These are phyloP conservation scores for Closterium sp. DNA, from an alignment of 139 green algal genomes.

Conservation along the genomic window DNA sequence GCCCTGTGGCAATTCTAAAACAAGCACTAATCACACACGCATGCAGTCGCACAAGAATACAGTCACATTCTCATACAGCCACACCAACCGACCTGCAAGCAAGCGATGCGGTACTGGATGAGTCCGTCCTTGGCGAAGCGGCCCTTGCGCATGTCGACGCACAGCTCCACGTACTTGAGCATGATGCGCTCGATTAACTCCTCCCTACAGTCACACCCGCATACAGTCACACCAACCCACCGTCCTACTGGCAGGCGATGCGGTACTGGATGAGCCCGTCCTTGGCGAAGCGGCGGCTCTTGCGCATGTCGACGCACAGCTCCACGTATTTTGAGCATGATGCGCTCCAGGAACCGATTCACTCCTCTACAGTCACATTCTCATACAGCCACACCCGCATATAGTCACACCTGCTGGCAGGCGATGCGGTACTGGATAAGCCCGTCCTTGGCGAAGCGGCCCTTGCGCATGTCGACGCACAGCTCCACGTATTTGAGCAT, in stretches of 20 bases:
- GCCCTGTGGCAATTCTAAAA: no score
- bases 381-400: background rate
- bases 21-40: no score
- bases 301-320: constrained; percentile 59
- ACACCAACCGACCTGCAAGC: constrained; percentile 82
- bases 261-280: constrained; percentile 98
- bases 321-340: constrained; percentile 96
- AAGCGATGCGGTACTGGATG: constrained; percentile 97
- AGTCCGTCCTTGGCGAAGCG: constrained; percentile 96
- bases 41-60: no score
- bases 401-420: constrained; percentile 69
- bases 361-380: constrained; percentile 73
- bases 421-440: constrained; percentile 98
- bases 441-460: constrained; percentile 94
- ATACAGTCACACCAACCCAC: background rate
- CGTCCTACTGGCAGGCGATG: constrained; percentile 85
- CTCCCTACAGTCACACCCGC: background rate
- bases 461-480: constrained; percentile 63
- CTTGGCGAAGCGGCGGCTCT: constrained; percentile 90
- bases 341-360: constrained; percentile 81
- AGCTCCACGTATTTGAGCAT: constrained; percentile 92
- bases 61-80: no score
- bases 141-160: constrained; percentile 65
- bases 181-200: constrained; percentile 73
- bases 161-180: constrained; percentile 85